These are phyloP conservation scores for Trametes villosa DNA, from an alignment of 768 basidiomycete genomes.

Conservation along the genomic window DNA sequence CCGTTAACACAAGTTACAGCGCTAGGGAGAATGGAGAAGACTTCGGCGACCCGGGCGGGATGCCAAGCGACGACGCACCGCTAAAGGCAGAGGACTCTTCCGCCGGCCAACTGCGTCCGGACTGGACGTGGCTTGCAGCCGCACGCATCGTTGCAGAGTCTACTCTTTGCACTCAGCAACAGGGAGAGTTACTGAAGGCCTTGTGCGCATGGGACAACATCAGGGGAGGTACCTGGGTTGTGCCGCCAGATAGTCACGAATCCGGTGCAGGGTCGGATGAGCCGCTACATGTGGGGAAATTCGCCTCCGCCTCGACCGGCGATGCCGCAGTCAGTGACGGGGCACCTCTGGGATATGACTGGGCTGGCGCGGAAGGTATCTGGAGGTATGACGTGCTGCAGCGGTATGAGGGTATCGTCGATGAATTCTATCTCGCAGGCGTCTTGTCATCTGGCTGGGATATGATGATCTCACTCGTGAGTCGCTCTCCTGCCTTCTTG, in stretches of 20 bases:
- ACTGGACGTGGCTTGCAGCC: slow-evolving; percentile 30
- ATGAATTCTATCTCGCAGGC: slow-evolving; percentile 12
- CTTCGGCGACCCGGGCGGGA: slow-evolving; percentile 23
- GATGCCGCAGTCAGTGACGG: no score
- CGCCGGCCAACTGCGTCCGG: slow-evolving; percentile 19
- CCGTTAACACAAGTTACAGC: not conserved
- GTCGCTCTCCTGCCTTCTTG: slow-evolving; percentile 1
- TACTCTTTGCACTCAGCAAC: not conserved
- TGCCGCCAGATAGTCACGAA: not conserved
- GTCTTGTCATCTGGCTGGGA: slow-evolving; percentile 32
- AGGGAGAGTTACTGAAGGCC: not conserved
- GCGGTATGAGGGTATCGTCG: not conserved
- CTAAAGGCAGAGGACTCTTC: not conserved
- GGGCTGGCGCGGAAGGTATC: slow-evolving; percentile 33
- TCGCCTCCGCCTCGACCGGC: no score
- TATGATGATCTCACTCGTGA: slow-evolving; percentile 26
- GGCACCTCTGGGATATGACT: slow-evolving; percentile 16
- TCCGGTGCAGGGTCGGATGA: no score
- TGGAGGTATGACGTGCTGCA: slow-evolving; percentile 26
- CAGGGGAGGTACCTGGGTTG: slow-evolving; percentile 10
- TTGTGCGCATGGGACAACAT: slow-evolving; percentile 15
- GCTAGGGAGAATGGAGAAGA: not conserved
- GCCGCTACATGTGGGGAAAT: no score
- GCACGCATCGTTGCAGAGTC: slow-evolving; percentile 19
- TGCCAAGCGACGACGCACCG: slow-evolving; percentile 1